Evolutionary conservation across 495 filamentous ascomycete genomes (phyloP).

Genomic region (Pyrenula massariospora): DNA sequence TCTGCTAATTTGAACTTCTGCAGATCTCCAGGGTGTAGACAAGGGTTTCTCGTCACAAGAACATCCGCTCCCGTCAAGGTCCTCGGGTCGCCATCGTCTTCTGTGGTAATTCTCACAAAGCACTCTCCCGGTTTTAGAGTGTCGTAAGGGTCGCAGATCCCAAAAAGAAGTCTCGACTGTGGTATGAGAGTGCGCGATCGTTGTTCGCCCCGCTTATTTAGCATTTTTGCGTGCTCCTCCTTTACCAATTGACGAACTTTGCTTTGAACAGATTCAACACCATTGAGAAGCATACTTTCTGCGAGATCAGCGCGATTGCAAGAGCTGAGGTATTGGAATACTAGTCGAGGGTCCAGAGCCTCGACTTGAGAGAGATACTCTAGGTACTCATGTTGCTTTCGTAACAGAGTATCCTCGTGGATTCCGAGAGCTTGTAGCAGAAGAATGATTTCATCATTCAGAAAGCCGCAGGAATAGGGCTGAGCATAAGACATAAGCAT

Average conservation of each 20-base stretch:
- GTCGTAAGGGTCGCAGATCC: constrained; percentile 33
- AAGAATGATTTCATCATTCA: constrained; percentile 39
- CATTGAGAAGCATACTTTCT: constrained; percentile 33
- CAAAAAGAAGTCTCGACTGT: constrained; percentile 34
- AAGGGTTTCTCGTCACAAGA: constrained; percentile 38
- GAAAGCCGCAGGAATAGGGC: constrained; percentile 34
- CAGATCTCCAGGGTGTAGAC: constrained; percentile 39
- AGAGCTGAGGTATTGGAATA: constrained; percentile 32
- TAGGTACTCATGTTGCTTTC: constrained; percentile 32
- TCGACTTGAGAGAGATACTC: constrained; percentile 21
- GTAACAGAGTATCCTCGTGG: constrained; percentile 17
- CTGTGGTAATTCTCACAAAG: constrained; percentile 28
- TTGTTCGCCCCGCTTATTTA: constrained; percentile 34
- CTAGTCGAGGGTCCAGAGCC: constrained; percentile 14
- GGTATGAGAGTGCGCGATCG: constrained; percentile 32
- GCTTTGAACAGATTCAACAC: constrained; percentile 19
- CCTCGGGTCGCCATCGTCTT: constrained; percentile 25
- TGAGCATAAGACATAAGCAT: constrained; percentile 6
- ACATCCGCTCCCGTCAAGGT: constrained; percentile 28
- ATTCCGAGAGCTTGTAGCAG: constrained; percentile 34
- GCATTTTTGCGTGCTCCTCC: constrained; percentile 27
- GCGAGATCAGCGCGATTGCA: constrained; percentile 26
- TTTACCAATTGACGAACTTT: constrained; percentile 22
- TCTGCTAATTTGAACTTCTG: constrained; percentile 37
- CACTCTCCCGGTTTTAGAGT: constrained; percentile 35